A percentile compares a stretch with the other conserved stretches of the same genome.
Conservation (phyloP, 2,329 filamentous ascomycete species). For the Capronia epimyces region DNA sequence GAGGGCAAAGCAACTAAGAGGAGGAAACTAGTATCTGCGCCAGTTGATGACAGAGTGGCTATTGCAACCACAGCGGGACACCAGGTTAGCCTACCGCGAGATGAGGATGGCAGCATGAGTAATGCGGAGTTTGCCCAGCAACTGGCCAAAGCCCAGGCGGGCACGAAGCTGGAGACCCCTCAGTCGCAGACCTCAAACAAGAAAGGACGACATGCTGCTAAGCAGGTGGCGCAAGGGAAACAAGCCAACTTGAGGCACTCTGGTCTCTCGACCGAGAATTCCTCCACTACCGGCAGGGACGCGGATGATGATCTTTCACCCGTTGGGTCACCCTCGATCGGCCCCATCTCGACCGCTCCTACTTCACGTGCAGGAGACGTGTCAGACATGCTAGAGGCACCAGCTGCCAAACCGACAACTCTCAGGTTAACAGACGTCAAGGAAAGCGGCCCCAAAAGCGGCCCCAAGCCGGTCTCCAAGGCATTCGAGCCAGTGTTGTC, state of each 20-base stretch:
- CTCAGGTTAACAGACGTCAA: constrained; percentile 69
- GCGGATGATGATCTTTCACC: constrained; percentile 76
- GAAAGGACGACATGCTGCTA: constrained; percentile 42
- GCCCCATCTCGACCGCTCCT: constrained; percentile 34
- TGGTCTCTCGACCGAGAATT: constrained; percentile 52
- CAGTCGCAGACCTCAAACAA: constrained; percentile 30
- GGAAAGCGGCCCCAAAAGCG: constrained; percentile 51
- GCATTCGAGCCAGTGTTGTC: constrained; percentile 65
- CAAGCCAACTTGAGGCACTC: constrained; percentile 42
- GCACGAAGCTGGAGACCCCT: constrained; percentile 50
- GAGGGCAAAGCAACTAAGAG: constrained; percentile 35
- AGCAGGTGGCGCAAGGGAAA: constrained; percentile 45
- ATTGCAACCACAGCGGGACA: constrained; percentile 32
- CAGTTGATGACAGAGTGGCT: constrained; percentile 32
- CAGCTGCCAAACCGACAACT: constrained; percentile 62
- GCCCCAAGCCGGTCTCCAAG: constrained; percentile 56
- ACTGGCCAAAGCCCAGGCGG: constrained; percentile 65
- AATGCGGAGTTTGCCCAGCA: constrained; percentile 73
- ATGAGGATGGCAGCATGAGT: constrained; percentile 57
- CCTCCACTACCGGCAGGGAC: constrained; percentile 64
- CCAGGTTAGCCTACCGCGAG: constrained; percentile 26
- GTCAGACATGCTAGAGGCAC: constrained; percentile 84
- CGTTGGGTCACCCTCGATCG: constrained; percentile 55
- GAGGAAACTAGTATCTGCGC: constrained; percentile 34
- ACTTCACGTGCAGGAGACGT: constrained; percentile 63